Evolutionary conservation across 2,329 filamentous ascomycete genomes (phyloP).

Genomic region (Ophiostoma perfectum): DNA sequence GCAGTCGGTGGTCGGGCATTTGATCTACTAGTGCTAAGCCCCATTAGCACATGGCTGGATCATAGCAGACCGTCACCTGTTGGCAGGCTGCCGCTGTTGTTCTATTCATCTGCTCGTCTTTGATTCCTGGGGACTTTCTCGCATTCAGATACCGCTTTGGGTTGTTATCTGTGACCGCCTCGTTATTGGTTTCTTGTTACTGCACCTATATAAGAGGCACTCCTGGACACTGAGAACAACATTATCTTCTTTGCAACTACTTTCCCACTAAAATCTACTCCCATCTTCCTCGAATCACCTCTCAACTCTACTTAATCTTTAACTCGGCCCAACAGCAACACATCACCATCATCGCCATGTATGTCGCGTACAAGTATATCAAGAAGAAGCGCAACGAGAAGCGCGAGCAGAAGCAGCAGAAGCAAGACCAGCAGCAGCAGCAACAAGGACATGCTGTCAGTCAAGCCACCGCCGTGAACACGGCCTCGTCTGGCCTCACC

Average conservation of each 20-base stretch:
- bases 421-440: not conserved
- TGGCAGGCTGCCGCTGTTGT: too few relatives aligned
- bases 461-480: not conserved
- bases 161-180: not conserved
- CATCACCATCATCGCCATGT: constrained; percentile 23
- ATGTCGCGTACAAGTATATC: constrained; percentile 27
- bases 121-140: not conserved
- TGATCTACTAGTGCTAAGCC: too few relatives aligned
- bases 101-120: too few relatives aligned
- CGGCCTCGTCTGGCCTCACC: not conserved
- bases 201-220: not conserved
- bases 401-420: constrained; percentile 13
- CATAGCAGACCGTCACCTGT: too few relatives aligned
- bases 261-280: too few relatives aligned
- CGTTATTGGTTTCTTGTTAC: not conserved
- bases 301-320: too few relatives aligned
- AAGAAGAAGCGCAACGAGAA: constrained; percentile 27
- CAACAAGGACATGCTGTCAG: not conserved
- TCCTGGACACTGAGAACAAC: too few relatives aligned
- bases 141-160: not conserved
- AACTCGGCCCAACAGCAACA: not conserved
- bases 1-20: too few relatives aligned
- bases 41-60: too few relatives aligned
- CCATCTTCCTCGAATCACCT: too few relatives aligned
- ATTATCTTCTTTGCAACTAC: too few relatives aligned